A percentile compares a stretch with the other conserved stretches of the same genome.
Evolutionary conservation across 2,329 filamentous ascomycete genomes (phyloP).

Genomic region (Nigrospora osmanthi): DNA sequence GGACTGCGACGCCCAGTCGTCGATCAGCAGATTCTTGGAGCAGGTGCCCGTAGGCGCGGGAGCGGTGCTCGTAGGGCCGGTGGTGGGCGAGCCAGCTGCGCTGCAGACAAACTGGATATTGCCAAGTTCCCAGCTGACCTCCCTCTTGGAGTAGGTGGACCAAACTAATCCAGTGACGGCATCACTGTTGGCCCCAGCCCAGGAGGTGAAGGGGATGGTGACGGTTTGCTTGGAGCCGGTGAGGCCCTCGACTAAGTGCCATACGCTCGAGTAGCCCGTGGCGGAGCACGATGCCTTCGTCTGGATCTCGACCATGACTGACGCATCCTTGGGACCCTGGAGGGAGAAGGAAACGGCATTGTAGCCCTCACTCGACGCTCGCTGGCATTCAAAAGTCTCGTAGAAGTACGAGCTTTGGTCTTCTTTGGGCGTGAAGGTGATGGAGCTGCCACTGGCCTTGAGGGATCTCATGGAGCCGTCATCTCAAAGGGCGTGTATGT

Average conservation of each 20-base stretch:
- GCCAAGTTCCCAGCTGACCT: constrained; percentile 40
- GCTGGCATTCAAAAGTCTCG: constrained; percentile 40
- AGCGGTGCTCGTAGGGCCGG: constrained; percentile 1
- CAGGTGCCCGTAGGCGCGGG: background rate
- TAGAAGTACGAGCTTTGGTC: constrained; percentile 39
- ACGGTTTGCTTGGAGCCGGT: constrained; percentile 41
- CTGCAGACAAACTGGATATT: constrained; percentile 36
- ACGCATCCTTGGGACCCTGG: constrained; percentile 32
- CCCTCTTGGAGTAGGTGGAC: constrained; percentile 19
- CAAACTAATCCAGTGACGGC: constrained; percentile 36
- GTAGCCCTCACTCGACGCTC: constrained; percentile 35
- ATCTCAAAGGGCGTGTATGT: constrained; percentile 23
- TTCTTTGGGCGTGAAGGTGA: constrained; percentile 40
- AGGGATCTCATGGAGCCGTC: constrained; percentile 37
- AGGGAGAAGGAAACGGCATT: constrained; percentile 37
- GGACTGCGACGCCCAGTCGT: constrained; percentile 56
- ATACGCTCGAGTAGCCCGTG: constrained; percentile 32
- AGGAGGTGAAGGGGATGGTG: constrained; percentile 40
- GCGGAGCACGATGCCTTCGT: constrained; percentile 34
- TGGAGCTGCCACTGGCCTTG: constrained; percentile 31
- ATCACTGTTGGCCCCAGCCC: constrained; percentile 39
- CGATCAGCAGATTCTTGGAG: constrained; percentile 31
- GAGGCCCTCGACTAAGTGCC: constrained; percentile 33
- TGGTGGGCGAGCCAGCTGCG: constrained; percentile 8
- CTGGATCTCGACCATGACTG: constrained; percentile 36